Evolutionary conservation across 2,329 filamentous ascomycete species (phyloP), one percentile per base, ranked within the genome.

Genomic region (Hymenoscyphus salicellus): DNA sequence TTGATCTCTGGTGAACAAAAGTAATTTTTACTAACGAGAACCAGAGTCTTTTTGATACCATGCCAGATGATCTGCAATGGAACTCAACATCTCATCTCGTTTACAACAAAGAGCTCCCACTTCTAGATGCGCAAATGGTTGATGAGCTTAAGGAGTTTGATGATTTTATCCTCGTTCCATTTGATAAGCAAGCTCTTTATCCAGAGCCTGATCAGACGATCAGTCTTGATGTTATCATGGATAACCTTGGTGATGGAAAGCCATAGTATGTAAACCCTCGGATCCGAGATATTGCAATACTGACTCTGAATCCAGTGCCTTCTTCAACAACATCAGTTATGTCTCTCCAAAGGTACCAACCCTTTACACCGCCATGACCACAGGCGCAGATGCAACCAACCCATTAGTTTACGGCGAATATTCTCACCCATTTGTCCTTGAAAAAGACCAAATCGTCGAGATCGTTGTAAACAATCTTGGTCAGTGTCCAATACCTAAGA

Each of bases 401-500:
- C 79, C 86, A 0, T 68, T 74, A 1, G 78, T 92, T 4, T 93
- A 93, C 73, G 89, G 90, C 33, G 79, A 81, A 20, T 85, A 85
- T 75, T 87, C 88, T 0, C 83, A 91, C 71, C 77, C 87, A 1
- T 84, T 92, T 71, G 82, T 96, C 1, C 82, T 96, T 6, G 79
- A 86, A n/a, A 83, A 88, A 65, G 84, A 84, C 66, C 79, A 88
- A 66, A 81, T 91, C 26, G 84, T 93, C 36, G 86, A 94, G 71
- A 85, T 94, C 62, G 78, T 92, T n/a, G 79, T 94, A 16, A 93
- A 93, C 80, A 94, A 93, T 73, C 79, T 85, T 60, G 73, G 72
- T 73, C 61, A 62, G 69, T 49, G 36, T 10, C 11, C 3, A 30
- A 16, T 26, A n/a, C 26, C 23, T 23, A 30, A 60, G 5, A n/a